Percentiles rank a stretch among this genome's conserved stretches.
phyloP scores from a whole-genome alignment of 768 basidiomycete species.

The Tylopilus subfusipes region DNA sequence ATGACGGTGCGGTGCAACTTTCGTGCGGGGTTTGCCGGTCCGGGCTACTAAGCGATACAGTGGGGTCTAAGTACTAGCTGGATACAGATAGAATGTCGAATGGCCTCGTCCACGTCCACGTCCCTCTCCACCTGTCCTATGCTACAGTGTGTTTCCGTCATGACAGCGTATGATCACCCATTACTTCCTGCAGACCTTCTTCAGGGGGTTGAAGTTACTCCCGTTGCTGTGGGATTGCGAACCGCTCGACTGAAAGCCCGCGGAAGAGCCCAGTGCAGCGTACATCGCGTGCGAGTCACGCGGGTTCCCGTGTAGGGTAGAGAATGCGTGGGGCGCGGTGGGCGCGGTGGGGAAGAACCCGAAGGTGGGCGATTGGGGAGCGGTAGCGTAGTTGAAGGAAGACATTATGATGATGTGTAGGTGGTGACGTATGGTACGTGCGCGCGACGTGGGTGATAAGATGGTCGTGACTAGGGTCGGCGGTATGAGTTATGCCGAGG shows the following conservation, averaged over 20 bases:
- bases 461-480: background rate
- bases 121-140: constrained; percentile 13
- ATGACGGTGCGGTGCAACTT: background rate
- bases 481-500: background rate
- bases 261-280: constrained; percentile 41
- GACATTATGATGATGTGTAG: constrained; percentile 34
- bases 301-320: constrained; percentile 54
- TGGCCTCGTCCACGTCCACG: background rate
- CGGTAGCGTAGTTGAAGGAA: constrained; percentile 37
- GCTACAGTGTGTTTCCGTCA: constrained; percentile 24
- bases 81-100: constrained; percentile 28
- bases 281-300: constrained; percentile 60
- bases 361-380: constrained; percentile 52
- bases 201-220: constrained; percentile 29
- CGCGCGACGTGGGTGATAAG: no score
- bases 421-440: no score
- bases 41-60: constrained; percentile 22
- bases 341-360: constrained; percentile 57
- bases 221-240: constrained; percentile 21
- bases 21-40: constrained; percentile 30
- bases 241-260: constrained; percentile 25
- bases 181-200: constrained; percentile 35
- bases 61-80: constrained; percentile 15
- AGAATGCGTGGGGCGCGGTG: constrained; percentile 56
- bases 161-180: background rate